These are phyloP conservation scores for Corynespora cassiicola DNA, from an alignment of 2,329 filamentous ascomycete species.

Conservation along the genomic window DNA sequence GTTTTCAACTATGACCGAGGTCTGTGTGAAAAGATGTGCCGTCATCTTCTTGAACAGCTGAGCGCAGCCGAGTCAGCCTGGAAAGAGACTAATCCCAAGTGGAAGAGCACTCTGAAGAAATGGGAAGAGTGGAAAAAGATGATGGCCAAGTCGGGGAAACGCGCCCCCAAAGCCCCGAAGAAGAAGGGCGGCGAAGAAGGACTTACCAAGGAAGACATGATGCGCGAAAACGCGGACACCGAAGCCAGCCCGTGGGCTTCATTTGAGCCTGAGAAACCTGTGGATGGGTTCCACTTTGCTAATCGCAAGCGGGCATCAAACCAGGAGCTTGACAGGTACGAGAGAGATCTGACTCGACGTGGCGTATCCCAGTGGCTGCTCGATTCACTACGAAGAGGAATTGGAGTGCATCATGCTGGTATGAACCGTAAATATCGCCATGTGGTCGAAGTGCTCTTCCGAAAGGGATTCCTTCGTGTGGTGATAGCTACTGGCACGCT, in stretches of 20 bases:
- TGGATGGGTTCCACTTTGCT: slow-evolving; percentile 71
- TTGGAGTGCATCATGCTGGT: slow-evolving; percentile 80
- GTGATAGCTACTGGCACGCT: slow-evolving; percentile 79
- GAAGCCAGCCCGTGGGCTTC: slow-evolving; percentile 63
- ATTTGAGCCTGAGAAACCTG: slow-evolving; percentile 71
- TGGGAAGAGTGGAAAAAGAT: slow-evolving; percentile 65
- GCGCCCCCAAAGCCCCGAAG: slow-evolving; percentile 43
- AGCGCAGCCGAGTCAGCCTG: slow-evolving; percentile 61
- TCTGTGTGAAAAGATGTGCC: slow-evolving; percentile 67
- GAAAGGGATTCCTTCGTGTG: slow-evolving; percentile 72
- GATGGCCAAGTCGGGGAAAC: slow-evolving; percentile 47
- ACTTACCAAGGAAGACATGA: slow-evolving; percentile 62
- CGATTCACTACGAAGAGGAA: slow-evolving; percentile 67
- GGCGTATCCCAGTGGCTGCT: slow-evolving; percentile 62
- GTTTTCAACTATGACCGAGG: slow-evolving; percentile 78
- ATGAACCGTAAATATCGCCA: slow-evolving; percentile 81
- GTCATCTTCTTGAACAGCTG: slow-evolving; percentile 60
- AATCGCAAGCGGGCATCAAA: slow-evolving; percentile 64
- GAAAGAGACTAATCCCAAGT: slow-evolving; percentile 64
- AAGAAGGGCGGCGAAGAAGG: slow-evolving; percentile 54
- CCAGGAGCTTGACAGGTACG: slow-evolving; percentile 64
- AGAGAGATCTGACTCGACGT: slow-evolving; percentile 59
- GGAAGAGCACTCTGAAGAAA: slow-evolving; percentile 65
- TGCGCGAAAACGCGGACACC: slow-evolving; percentile 62
- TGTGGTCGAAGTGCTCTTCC: slow-evolving; percentile 75